A percentile compares a stretch with the other conserved stretches of the same genome.
These are phyloP conservation scores for Fusarium sp. DNA, from an alignment of 2,329 filamentous ascomycete genomes.

Conservation along the genomic window DNA sequence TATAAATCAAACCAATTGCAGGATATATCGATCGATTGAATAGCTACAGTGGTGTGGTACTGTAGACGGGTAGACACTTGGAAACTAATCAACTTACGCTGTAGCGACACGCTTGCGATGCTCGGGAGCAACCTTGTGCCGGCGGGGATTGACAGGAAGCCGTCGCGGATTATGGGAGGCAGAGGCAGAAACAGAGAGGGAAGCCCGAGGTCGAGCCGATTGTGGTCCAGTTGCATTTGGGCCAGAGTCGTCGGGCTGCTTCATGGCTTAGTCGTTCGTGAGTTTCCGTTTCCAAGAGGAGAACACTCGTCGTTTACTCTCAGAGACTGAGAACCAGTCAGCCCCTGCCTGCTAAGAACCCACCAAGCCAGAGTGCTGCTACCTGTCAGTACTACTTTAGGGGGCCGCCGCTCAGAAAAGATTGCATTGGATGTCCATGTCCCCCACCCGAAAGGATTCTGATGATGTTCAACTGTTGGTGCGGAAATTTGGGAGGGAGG, in stretches of 20 bases:
- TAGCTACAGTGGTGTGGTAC: background rate
- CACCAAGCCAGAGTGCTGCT: background rate
- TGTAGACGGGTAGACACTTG: background rate
- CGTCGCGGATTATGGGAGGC: conserved; percentile 45
- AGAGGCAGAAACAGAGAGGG: conserved; percentile 23
- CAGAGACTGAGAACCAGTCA: conserved; percentile 24
- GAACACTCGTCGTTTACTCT: conserved; percentile 20
- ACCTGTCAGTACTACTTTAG: background rate
- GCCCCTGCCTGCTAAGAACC: conserved; percentile 18
- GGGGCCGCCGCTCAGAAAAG: conserved; percentile 9
- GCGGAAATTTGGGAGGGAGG: conserved; percentile 1
- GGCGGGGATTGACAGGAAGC: conserved; percentile 60
- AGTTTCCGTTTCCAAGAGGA: conserved; percentile 21
- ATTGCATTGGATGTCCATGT: background rate
- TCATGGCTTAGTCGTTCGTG: conserved; percentile 30
- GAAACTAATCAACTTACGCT: conserved; percentile 52
- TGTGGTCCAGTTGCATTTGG: conserved; percentile 4
- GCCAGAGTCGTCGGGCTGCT: conserved; percentile 19
- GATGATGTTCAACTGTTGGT: background rate
- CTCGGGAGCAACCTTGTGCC: conserved; percentile 57
- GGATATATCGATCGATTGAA: conserved; percentile 1
- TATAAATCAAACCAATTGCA: background rate
- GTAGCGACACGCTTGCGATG: conserved; percentile 59
- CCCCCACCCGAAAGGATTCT: conserved; percentile 12
- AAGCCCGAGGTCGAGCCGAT: conserved; percentile 16